A percentile compares a stretch with the other conserved stretches of the same genome.
These are phyloP conservation scores for Malus asiatica DNA, from an alignment of 306 rosid genomes.

Conservation along the genomic window DNA sequence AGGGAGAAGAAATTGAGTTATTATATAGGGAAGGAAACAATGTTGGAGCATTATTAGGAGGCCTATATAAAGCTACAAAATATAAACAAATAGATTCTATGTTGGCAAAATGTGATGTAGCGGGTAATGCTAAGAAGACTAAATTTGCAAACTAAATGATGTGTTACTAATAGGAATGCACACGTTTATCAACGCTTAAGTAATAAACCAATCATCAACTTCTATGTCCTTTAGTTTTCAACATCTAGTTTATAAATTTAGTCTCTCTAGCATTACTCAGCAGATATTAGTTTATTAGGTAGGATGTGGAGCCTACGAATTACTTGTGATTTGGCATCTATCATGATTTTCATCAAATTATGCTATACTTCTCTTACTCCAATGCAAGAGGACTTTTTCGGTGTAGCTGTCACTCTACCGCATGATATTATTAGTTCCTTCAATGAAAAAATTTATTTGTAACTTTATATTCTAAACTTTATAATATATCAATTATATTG, in stretches of 20 bases:
- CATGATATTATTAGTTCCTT: background rate
- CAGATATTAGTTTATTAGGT: background rate
- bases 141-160: too few species aligned
- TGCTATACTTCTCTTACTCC: background rate
- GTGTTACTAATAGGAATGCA: too few species aligned
- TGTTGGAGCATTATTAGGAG: background rate
- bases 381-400: background rate
- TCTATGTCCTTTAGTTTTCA: too few species aligned
- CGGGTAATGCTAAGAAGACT: too few species aligned
- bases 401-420: background rate
- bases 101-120: constrained; percentile 4
- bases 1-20: constrained; percentile 24
- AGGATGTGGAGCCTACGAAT: background rate
- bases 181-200: too few species aligned
- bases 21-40: constrained; percentile 13
- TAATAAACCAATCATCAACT: too few species aligned
- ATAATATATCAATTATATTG: too few species aligned
- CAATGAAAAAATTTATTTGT: too few species aligned
- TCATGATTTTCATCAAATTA: background rate
- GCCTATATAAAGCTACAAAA: background rate
- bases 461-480: background rate
- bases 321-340: background rate
- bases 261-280: too few species aligned
- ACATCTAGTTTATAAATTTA: too few species aligned
- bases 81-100: background rate